Base-by-base conservation (phyloP, 1,139 yeast species). In the Wickerhamiella infanticola region DNA sequence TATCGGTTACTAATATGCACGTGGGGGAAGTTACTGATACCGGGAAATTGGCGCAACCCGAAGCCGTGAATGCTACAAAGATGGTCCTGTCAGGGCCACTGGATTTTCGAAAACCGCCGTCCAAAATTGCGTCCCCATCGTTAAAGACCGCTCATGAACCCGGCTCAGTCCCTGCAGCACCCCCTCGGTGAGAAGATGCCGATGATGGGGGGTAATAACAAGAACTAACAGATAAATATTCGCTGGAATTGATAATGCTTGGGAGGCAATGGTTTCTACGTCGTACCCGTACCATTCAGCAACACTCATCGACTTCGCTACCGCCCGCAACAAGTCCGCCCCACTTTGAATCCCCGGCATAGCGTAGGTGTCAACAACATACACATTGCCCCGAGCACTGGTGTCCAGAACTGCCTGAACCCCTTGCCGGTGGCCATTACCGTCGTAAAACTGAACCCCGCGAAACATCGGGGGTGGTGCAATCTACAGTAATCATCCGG, bases 231-330 rank as follows among this genome's bases (percentile, higher is more conserved):
- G 25, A 24, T 18, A 4, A 3, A 13, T 23, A 7, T 37, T 18
- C 23, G 23, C 24, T 13, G 39, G 24, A 5, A 4, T 18, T 3
- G 11, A 38, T 31, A 43, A 9, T 3, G 18, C 36, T 33, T 31
- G 31, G n/a, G 23, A 26, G 24, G 39, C 5, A 3, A 44, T 9
- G 4, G 37, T 29, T 3, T n/a, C 37, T 8, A 41, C 9, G 26
- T 24, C 27, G 39, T 37, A 44, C n/a, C 47, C 47, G 27, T 24
- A 44, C 41, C 43, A 44, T 37, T 44, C 47, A 7, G 39, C 7
- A 29, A 41, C 40, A n/a, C 38, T 40, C 13, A 41, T 11, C 13
- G 41, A 25, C 5, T 25, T 23, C 2, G 47, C 44, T 5, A 44
- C 27, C 3, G 43, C 47, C 6, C 38, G 24, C 23, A 25, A 24